Evolutionary conservation across 2,329 filamentous ascomycete genomes (phyloP), one percentile per base, ranked within the genome.

Genomic region (Xylariales sp.): DNA sequence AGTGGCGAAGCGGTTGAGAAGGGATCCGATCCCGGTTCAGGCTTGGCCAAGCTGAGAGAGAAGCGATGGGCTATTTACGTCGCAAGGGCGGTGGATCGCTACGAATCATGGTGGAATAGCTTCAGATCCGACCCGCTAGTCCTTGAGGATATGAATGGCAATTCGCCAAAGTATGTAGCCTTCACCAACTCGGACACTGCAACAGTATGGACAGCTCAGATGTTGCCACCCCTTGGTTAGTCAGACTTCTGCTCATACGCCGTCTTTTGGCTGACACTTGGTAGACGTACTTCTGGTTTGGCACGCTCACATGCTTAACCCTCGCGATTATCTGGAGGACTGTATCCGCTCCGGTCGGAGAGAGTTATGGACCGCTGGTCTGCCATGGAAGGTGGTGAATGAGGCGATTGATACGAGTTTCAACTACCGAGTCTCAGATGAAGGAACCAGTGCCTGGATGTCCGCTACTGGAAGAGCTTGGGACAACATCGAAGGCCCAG

Each of bases 291-390:
- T 89, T 15, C 86, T 90, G 82, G 80, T 90, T 0, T 86, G 83
- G 81, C 86, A 91, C 59, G 68, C 84, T 0, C 86, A 87, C 54
- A 83, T 87, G 77, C 74, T 91, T 3, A 90, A 89, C 51, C 86
- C 86, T 0, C 70, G 82, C 29, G 69, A 67, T n/a, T 90, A 82
- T 55, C 73, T 88, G 4, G 84, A 90, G 53, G 86, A 91, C 56
- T 81, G 80, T 53, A 65, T 88, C 42, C 73, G 84, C 6, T 62
- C 68, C 20, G 78, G 76, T 0, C 50, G 70, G 3, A 66, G 69
- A 42, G 65, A 74, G 20, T 58, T 76, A 3, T 89, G 84, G 82
- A 63, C 67, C 1, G 69, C 71, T 1, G 76, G 78, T 0, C 70
- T 91, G 47, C 86, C 86, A 0, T 90, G 84, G 84, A 53, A 68